These are phyloP conservation scores for Solanum neorickii DNA, from an alignment of 257 asterid genomes.

Conservation along the genomic window DNA sequence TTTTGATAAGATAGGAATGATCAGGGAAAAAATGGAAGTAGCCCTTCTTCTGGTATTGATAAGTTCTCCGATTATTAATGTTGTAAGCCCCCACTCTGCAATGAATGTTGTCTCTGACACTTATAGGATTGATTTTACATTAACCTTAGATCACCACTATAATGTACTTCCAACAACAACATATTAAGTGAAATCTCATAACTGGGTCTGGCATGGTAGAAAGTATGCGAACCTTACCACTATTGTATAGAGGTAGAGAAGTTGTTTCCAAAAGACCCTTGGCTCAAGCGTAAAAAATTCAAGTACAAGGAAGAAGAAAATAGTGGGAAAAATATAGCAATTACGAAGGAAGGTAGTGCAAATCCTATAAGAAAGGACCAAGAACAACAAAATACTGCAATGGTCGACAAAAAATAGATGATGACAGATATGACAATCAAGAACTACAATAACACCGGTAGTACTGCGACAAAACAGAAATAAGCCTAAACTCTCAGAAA, in stretches of 20 bases:
- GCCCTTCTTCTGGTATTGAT: not conserved
- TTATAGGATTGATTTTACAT: not conserved
- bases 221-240: not conserved
- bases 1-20: not conserved
- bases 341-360: not conserved
- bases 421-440: not conserved
- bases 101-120: not conserved
- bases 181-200: not conserved
- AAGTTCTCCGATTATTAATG: too few relatives aligned
- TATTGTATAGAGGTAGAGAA: not conserved
- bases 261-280: not conserved
- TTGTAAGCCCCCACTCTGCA: not conserved
- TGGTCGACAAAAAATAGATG: not conserved
- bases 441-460: not conserved
- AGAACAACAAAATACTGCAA: not conserved
- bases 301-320: not conserved
- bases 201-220: not conserved
- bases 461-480: not conserved
- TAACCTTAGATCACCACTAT: not conserved
- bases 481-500: not conserved
- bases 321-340: not conserved
- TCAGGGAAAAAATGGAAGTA: too few relatives aligned
- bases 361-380: not conserved
- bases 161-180: not conserved
- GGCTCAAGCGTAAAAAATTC: not conserved